These are phyloP conservation scores for Paxillus rubicundulus DNA, from an alignment of 768 basidiomycete species.

Conservation along the genomic window DNA sequence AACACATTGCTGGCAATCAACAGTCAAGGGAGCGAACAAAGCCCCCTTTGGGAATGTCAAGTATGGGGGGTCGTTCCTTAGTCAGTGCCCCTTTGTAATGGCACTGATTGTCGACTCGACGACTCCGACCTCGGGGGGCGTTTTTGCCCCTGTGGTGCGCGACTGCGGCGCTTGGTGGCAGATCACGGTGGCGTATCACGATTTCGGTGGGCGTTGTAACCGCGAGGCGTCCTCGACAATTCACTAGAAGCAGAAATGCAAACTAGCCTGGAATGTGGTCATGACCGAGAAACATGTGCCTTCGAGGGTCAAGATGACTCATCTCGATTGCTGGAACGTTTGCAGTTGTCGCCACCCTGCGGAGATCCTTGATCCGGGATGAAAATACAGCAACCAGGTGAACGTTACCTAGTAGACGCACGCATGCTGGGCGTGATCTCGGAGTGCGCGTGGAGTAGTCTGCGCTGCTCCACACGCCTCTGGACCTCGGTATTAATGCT, in stretches of 20 bases:
- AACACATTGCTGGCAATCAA: neutral
- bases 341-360: too few species aligned
- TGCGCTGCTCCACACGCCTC: too few species aligned
- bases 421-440: too few species aligned
- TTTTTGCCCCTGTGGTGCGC: neutral
- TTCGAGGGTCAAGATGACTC: too few species aligned
- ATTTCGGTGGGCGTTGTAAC: neutral
- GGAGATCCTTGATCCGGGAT: too few species aligned
- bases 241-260: neutral
- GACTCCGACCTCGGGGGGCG: neutral
- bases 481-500: too few species aligned
- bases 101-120: neutral
- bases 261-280: neutral
- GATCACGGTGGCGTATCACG: neutral
- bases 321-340: too few species aligned
- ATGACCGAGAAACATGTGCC: too few species aligned
- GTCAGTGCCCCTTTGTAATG: neutral
- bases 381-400: too few species aligned
- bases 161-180: neutral
- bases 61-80: neutral
- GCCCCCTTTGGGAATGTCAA: slow-evolving; percentile 1
- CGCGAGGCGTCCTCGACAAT: neutral
- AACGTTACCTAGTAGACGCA: too few species aligned
- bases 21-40: neutral
- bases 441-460: too few species aligned